phyloP scores from a whole-genome alignment of 2,329 filamentous ascomycete species.

The Sordariomycetes sp. region DNA sequence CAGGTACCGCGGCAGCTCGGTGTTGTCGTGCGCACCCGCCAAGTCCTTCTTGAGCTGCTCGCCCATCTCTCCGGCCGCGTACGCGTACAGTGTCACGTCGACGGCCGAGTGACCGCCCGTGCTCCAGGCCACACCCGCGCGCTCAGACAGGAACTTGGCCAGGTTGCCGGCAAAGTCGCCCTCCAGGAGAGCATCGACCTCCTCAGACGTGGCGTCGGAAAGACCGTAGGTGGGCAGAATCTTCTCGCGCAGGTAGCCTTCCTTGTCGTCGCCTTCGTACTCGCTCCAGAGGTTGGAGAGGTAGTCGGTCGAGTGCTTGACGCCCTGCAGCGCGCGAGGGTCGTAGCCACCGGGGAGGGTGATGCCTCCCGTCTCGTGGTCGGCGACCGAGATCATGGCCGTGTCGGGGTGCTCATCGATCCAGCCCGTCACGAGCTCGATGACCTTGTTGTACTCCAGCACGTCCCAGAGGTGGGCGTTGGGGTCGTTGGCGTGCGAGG shows the following conservation, averaged over 20 bases:
- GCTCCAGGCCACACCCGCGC: constrained; percentile 21
- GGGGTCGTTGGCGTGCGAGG: constrained; percentile 39
- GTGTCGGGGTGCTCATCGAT: constrained; percentile 26
- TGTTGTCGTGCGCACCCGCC: constrained; percentile 18
- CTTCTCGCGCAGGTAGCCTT: constrained; percentile 11
- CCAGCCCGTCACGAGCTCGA: constrained; percentile 22
- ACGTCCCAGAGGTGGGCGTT: constrained; percentile 37
- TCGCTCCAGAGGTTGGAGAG: constrained; percentile 13
- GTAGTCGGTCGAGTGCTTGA: constrained; percentile 15
- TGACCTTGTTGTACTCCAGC: constrained; percentile 25
- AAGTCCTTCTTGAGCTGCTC: constrained; percentile 13
- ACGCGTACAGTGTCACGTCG: constrained; percentile 23
- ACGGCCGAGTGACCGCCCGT: constrained; percentile 25
- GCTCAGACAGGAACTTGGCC: constrained; percentile 14
- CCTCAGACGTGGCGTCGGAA: constrained; percentile 13
- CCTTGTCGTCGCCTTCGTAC: constrained; percentile 17
- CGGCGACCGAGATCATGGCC: constrained; percentile 23
- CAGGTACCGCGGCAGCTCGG: constrained; percentile 16
- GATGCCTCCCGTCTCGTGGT: constrained; percentile 28
- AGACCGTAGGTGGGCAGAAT: constrained; percentile 20
- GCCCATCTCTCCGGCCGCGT: constrained; percentile 15
- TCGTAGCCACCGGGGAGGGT: constrained; percentile 21
- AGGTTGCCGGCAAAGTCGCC: constrained; percentile 14
- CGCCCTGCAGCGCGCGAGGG: constrained; percentile 15
- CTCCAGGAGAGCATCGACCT: constrained; percentile 13